These are phyloP conservation scores for Penicillium lagena DNA, from an alignment of 495 filamentous ascomycete species.

Conservation along the genomic window DNA sequence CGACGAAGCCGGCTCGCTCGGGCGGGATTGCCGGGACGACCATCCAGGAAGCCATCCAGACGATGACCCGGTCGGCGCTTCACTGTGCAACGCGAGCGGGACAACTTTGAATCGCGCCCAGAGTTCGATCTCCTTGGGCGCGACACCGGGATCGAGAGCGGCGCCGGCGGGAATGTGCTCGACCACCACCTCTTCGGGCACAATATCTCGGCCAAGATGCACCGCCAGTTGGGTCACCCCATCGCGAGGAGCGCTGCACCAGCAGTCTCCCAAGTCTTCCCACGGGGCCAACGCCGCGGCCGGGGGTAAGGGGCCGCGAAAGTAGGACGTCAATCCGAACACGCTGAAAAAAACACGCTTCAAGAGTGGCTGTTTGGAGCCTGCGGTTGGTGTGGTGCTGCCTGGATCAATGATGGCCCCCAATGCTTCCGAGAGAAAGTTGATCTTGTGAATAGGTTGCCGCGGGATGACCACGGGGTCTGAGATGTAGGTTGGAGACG, in stretches of 20 bases:
- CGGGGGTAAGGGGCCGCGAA: slow-evolving; percentile 12
- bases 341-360: slow-evolving; percentile 3
- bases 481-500: slow-evolving; percentile 12
- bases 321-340: neutral
- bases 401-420: slow-evolving; percentile 33
- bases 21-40: neutral
- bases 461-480: neutral
- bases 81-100: neutral
- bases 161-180: slow-evolving; percentile 37
- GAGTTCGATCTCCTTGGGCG: slow-evolving; percentile 41
- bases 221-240: slow-evolving; percentile 37
- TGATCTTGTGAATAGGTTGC: slow-evolving; percentile 18
- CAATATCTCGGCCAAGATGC: slow-evolving; percentile 24
- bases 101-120: slow-evolving; percentile 33
- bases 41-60: neutral
- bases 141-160: slow-evolving; percentile 23
- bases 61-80: neutral
- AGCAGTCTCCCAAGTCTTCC: slow-evolving; percentile 43
- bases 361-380: slow-evolving; percentile 1
- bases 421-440: slow-evolving; percentile 27
- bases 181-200: slow-evolving; percentile 41
- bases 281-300: slow-evolving; percentile 29
- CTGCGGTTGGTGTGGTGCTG: slow-evolving; percentile 25
- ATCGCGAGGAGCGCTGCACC: slow-evolving; percentile 33
- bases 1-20: slow-evolving; percentile 3